Evolutionary conservation across 2,329 filamentous ascomycete species (phyloP), one percentile per base, ranked within the genome.

Genomic region (Trichoderma pleuroti): DNA sequence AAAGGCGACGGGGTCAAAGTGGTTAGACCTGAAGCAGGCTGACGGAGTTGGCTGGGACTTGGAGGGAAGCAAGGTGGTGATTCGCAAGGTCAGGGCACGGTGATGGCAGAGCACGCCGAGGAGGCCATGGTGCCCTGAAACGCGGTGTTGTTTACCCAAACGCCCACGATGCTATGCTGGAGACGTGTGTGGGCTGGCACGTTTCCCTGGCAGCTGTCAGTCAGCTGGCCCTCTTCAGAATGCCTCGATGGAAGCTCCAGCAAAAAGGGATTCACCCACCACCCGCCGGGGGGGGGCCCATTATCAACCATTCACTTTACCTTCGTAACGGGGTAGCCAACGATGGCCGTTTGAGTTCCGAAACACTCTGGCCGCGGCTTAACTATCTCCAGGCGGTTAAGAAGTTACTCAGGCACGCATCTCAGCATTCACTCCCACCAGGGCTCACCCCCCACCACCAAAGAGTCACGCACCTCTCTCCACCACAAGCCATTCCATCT

Each of bases 11-110:
- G 89, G 89, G 61, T 84, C 87, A 74, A 84, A 81, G n/a, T 99
- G 95, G 94, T 84, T 88, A 12, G 88, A 89, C 64, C 81, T 98
- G 76, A 86, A 82, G 70, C 85, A 87, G 39, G 84, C 87, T 74
- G 89, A 93, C 77, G 90, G 90, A 3, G 91, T 98, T 1, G 94
- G 94, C 0, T 99, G 96, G 96, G 88, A 94, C 77, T 83, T 93
- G 76, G 90, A 93, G 52, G 90, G 87, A 5, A 85, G 87, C 56
- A 91, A 83, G 76, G 90, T 98, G 36, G 84, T 94, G n/a, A 95
- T 98, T 77, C 87, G 92, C 68, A 86, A 82, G 76, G 80, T 86
- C 21, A 85, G 82, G 76, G 81, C 79, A 60, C 81, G 80, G 74
- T 83, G 75, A 78, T 28, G 54, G 30, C 34, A 49, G n/a, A 11